Evolutionary conservation across 1,284 basidiomycete species (phyloP).

Genomic region (Hemileia vastatrix): DNA sequence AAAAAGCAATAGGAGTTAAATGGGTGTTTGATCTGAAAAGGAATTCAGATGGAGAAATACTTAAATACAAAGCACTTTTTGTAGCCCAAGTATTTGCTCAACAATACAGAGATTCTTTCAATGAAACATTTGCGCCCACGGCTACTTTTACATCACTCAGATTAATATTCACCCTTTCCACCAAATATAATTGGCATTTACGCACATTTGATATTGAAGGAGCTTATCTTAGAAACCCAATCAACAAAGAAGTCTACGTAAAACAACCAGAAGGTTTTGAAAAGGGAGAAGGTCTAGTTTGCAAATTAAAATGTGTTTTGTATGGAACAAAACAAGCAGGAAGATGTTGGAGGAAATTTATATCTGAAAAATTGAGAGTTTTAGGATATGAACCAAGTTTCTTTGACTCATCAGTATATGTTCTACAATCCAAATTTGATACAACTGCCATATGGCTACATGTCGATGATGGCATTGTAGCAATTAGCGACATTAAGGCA

Average conservation of each 20-base stretch:
- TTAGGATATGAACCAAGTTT: no score
- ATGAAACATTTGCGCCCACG: background rate
- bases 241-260: background rate
- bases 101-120: background rate
- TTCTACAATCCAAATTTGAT: no score
- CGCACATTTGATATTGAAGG: background rate
- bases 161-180: background rate
- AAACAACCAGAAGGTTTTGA: background rate
- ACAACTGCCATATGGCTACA: constrained; percentile 8
- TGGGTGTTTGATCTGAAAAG: no score
- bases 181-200: background rate
- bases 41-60: no score
- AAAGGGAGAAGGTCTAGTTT: no score
- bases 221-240: background rate
- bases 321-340: background rate
- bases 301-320: background rate
- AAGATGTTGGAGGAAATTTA: background rate
- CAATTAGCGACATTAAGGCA: background rate
- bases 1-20: no score
- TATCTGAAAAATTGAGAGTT: background rate
- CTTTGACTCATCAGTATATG: background rate
- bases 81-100: background rate
- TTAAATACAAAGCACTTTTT: constrained; percentile 1
- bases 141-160: background rate
- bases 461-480: background rate